A percentile compares a stretch with the other conserved stretches of the same genome.
Evolutionary conservation across 371 early-diverging fungal species (phyloP).

Genomic region (Mortierella sp.): DNA sequence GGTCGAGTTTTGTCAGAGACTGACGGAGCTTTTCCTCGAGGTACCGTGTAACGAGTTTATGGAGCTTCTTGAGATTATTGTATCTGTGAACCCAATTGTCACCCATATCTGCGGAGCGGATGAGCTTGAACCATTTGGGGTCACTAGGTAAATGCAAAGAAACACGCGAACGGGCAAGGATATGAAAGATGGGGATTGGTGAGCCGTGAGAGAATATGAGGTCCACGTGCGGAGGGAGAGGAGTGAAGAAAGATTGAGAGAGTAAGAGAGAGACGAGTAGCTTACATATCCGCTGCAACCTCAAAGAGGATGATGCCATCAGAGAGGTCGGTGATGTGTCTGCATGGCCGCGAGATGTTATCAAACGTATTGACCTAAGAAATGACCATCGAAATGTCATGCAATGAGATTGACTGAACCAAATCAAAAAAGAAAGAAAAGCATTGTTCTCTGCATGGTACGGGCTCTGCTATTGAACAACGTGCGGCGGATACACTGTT

Average conservation of each 20-base stretch:
- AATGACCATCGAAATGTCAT: too few species aligned
- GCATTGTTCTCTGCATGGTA: neutral
- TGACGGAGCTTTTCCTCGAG: conserved; percentile 85
- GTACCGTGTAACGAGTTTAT: conserved; percentile 84
- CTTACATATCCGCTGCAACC: conserved; percentile 87
- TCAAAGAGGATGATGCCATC: conserved; percentile 87
- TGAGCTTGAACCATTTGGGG: conserved; percentile 87
- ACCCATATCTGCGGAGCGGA: conserved; percentile 78
- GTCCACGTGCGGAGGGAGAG: too few species aligned
- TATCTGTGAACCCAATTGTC: conserved; percentile 95
- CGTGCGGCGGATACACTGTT: neutral
- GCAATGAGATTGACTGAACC: too few species aligned
- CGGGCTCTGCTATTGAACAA: neutral
- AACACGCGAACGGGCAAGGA: too few species aligned
- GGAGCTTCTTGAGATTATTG: conserved; percentile 90
- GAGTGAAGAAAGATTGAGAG: too few species aligned
- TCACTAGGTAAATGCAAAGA: conserved; percentile 85
- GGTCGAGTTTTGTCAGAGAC: conserved; percentile 62
- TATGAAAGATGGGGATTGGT: too few species aligned
- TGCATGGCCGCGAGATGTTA: conserved; percentile 69
- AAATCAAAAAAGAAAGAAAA: neutral
- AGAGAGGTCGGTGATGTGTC: conserved; percentile 75
- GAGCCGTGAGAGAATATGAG: too few species aligned
- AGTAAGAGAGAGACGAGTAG: too few species aligned
- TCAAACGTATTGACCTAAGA: conserved; percentile 80